Evolutionary conservation across 139 green algal species (phyloP).

Genomic region (Closterium sp.): DNA sequence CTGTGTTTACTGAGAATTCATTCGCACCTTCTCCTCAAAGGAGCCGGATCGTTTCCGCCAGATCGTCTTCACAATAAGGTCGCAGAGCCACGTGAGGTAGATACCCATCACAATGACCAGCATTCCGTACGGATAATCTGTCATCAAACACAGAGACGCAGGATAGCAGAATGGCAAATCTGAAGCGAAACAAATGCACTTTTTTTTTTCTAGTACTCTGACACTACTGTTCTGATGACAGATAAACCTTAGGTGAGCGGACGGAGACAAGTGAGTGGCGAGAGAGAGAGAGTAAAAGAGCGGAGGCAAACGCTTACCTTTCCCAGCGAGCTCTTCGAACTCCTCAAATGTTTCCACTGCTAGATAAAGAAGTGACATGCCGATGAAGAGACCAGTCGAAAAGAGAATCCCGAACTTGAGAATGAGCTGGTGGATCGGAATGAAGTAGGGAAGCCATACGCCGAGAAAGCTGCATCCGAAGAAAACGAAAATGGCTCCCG

Average conservation of each 20-base stretch:
- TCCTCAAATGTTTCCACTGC: not conserved
- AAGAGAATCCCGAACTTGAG: slow-evolving; percentile 23
- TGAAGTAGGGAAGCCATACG: slow-evolving; percentile 12
- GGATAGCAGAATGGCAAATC: too few species aligned
- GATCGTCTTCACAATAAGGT: not conserved
- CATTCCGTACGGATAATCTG: not conserved
- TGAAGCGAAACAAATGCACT: too few species aligned
- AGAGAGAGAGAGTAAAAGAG: too few species aligned
- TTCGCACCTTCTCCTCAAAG: not conserved
- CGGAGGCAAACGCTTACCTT: not conserved
- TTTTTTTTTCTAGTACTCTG: too few species aligned
- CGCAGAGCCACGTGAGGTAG: not conserved
- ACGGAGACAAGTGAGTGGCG: too few species aligned
- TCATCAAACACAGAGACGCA: too few species aligned
- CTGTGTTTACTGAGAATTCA: too few species aligned
- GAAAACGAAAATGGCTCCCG: not conserved
- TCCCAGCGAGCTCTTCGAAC: not conserved
- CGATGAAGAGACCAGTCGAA: slow-evolving; percentile 16
- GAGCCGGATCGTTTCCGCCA: not conserved
- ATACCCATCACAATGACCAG: not conserved
- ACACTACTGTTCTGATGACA: not conserved
- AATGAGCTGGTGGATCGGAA: not conserved
- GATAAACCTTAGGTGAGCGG: too few species aligned
- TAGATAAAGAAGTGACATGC: slow-evolving; percentile 8
- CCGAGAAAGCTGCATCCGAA: not conserved